Percentiles rank a stretch among this genome's conserved stretches.
Conservation (phyloP, 257 asterid species). For the Solanum chaucha region DNA sequence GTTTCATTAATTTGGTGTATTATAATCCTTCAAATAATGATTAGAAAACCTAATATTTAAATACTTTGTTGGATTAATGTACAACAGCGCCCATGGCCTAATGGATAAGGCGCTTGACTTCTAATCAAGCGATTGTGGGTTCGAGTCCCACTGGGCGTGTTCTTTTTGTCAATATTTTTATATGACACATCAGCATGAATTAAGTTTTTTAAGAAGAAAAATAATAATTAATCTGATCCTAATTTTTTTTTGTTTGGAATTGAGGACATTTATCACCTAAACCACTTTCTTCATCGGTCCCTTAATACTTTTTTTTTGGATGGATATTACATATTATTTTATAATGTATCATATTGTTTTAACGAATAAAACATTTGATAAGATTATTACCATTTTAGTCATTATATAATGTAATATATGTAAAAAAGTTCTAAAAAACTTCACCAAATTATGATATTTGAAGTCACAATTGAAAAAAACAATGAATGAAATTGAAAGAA, state of each 20-base stretch:
- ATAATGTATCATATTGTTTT: too few relatives aligned
- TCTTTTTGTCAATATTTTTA: not conserved
- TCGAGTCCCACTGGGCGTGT: not conserved
- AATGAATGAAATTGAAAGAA: not conserved
- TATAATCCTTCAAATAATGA: not conserved
- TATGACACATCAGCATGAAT: too few relatives aligned
- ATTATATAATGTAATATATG: not conserved
- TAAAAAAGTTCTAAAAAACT: not conserved
- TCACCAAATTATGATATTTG: not conserved
- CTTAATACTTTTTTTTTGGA: too few relatives aligned
- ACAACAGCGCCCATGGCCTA: not conserved
- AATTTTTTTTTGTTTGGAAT: too few relatives aligned
- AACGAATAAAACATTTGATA: too few relatives aligned
- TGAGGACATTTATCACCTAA: too few relatives aligned
- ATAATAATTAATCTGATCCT: too few relatives aligned
- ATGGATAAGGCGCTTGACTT: not conserved
- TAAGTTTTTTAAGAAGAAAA: too few relatives aligned
- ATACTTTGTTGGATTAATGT: fast-evolving
- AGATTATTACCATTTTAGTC: too few relatives aligned
- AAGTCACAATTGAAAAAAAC: not conserved
- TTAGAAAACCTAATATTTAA: fast-evolving
- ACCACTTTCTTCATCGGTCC: too few relatives aligned
- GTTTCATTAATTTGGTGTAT: not conserved
- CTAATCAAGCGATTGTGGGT: not conserved
- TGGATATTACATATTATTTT: too few relatives aligned